Percentiles rank a stretch among this genome's conserved stretches.
Evolutionary conservation across 1,139 yeast genomes (phyloP).

Genomic region (Yamadazyma friedrichii): DNA sequence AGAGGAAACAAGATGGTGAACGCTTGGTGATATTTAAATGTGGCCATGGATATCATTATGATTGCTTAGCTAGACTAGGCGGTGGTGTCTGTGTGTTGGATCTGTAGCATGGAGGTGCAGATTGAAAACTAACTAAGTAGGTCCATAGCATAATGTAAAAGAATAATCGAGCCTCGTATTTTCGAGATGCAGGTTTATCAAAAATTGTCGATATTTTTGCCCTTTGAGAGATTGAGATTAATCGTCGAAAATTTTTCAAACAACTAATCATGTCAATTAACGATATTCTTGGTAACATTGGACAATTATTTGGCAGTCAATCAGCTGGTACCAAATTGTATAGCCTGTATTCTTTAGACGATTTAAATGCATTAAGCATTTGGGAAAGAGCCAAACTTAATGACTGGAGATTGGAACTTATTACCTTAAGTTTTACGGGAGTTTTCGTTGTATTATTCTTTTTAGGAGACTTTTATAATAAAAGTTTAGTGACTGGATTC

Average conservation of each 20-base stretch:
- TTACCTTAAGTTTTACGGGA: conserved; percentile 52
- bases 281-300: background rate
- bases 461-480: conserved; percentile 61
- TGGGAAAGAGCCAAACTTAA: conserved; percentile 50
- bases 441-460: conserved; percentile 47
- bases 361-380: conserved; percentile 49
- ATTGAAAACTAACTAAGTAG: conserved; percentile 50
- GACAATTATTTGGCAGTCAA: background rate
- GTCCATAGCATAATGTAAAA: too few species aligned
- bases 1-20: conserved; percentile 9
- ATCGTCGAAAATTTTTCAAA: conserved; percentile 4
- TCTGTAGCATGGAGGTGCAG: conserved; percentile 35
- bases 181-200: too few species aligned
- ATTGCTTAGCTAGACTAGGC: conserved; percentile 45
- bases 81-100: conserved; percentile 15
- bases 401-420: conserved; percentile 75
- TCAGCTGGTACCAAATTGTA: conserved; percentile 20
- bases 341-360: conserved; percentile 45
- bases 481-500: conserved; percentile 49
- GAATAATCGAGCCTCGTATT: too few species aligned
- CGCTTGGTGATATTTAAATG: conserved; percentile 37
- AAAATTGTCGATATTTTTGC: too few species aligned
- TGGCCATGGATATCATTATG: conserved; percentile 66
- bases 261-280: background rate
- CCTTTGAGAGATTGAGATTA: background rate